Evolutionary conservation across 805 yeast genomes (phyloP).

Genomic region (Nakazawaea wyomingensis): DNA sequence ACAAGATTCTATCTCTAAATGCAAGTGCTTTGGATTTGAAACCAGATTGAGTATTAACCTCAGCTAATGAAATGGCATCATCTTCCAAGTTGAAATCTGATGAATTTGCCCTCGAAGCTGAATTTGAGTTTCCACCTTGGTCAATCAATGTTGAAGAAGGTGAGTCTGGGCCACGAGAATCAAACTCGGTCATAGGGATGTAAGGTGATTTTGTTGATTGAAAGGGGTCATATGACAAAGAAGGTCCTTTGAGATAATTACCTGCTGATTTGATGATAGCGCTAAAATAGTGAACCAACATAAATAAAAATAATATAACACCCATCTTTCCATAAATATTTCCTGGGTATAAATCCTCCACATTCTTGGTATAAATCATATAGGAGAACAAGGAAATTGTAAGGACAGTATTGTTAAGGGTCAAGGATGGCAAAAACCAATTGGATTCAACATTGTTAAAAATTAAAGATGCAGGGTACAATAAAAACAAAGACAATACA

Average conservation of each 20-base stretch:
- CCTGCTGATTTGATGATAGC: constrained; percentile 36
- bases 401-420: constrained; percentile 42
- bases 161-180: constrained; percentile 21
- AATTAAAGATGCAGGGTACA: constrained; percentile 67
- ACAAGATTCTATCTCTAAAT: constrained; percentile 29
- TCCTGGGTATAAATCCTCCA: constrained; percentile 67
- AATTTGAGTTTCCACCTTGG: constrained; percentile 1
- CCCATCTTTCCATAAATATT: constrained; percentile 70
- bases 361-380: constrained; percentile 51
- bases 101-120: constrained; percentile 1
- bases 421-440: constrained; percentile 53
- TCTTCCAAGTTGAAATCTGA: constrained; percentile 13
- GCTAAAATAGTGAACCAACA: constrained; percentile 47
- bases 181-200: constrained; percentile 24
- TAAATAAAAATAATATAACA: constrained; percentile 48
- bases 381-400: constrained; percentile 49
- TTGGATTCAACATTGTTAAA: constrained; percentile 54
- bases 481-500: constrained; percentile 38
- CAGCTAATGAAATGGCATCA: constrained; percentile 5
- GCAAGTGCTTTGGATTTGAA: constrained; percentile 13
- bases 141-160: constrained; percentile 30
- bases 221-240: constrained; percentile 11
- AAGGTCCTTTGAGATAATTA: constrained; percentile 1
- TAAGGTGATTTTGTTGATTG: constrained; percentile 13
- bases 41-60: background rate